Base-by-base conservation (phyloP, 2,329 filamentous ascomycete genomes). In the Monosporascus ibericus region DNA sequence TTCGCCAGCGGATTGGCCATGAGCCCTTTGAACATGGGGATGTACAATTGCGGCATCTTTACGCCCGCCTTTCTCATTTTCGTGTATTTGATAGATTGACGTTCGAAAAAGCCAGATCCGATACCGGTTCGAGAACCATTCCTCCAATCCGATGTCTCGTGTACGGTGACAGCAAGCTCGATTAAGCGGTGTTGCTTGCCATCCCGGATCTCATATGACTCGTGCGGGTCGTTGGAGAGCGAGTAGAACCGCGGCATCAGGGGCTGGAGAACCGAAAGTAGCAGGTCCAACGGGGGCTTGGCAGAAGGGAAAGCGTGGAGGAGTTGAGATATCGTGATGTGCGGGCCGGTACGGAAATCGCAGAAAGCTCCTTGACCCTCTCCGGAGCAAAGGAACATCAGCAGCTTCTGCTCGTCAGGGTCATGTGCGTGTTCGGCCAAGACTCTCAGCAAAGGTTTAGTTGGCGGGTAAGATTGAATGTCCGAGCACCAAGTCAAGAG, bases 191-290 rank as follows among this genome's bases (percentile, higher is more conserved):
- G 87, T 60, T 82, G 80, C 58, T 87, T 82, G 39, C 83, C 81
- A 57, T 87, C 87, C 56, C 84, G 81, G 22, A 85, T 80, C 56
- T 81, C 80, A 55, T 81, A 88, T 7, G 79, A 80, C 60, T 95
- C 84, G 58, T 94, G 89, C 0, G 94, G 94, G 65, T 99, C 94
- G 68, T 96, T 96, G 50, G 92, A 96, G 15, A 99, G 84, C 4
- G 92, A 97, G 75, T 99, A 99, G 76, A 99, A 99, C 55, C 94
- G 88, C 3, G 94, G 94, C 92, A 97, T 97, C 49, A 97, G 80
- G 48, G 90, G 88, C 63, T 88, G 88, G 50, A 96, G 81, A 44
- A 87, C 81, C 2, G 88, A 88, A 37, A 96, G 79, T 11, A 99
- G 77, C 54, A 85, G 77, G 51, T 94, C 88, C 62, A 99, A 77